Base-by-base conservation (phyloP, 352 stramenopile species). In the Globisporangium iwayamae region DNA sequence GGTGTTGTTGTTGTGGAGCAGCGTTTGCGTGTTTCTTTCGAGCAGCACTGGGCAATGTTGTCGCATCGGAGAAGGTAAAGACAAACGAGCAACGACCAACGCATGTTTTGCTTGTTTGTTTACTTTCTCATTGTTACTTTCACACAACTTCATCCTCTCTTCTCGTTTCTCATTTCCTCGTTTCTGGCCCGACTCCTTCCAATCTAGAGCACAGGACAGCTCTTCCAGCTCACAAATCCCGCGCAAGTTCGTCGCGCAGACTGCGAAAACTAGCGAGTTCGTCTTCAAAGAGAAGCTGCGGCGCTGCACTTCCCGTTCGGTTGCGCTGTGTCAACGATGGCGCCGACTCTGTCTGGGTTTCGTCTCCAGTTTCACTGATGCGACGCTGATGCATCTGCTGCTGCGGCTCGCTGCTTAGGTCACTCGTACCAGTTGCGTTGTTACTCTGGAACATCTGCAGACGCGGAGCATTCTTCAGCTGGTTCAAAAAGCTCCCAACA, bases 401-500 rank as follows among this genome's bases (percentile, higher is more conserved):
- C 11, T 36, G 30, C 7, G 20, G 43, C 8, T 48, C 41, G 18
- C 16, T 22, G 43, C 18, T 22, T 16, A n/a, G 14, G 18, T 48
- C 43, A 9, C 43, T 48, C 41, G 16, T 1, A 41, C 41, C 41
- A 47, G 41, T 47, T 20, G 36, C 30, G 14, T 22, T n/a, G 54
- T 48, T 48, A 48, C 43, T 45, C 2, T 60, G 48, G 32, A 71
- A 69, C 43, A 60, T 76, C 30, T 83, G 73, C 11, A 94, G 63
- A 3, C 78, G 81, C 25, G 84, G 86, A 7, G 84, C 86, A 41
- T 91, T 75, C 68, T 93, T 93, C 34, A 95, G 65, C 56, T 93
- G 81, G 56, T 93, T 75, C 2, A 95, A 65, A 53, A 95, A 95
- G 58, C 75, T 87, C 3, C 84, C 84, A 32, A 95, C 83, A 0